These are phyloP conservation scores for Chalara sp. DNA, from an alignment of 2,329 filamentous ascomycete genomes.

Conservation along the genomic window DNA sequence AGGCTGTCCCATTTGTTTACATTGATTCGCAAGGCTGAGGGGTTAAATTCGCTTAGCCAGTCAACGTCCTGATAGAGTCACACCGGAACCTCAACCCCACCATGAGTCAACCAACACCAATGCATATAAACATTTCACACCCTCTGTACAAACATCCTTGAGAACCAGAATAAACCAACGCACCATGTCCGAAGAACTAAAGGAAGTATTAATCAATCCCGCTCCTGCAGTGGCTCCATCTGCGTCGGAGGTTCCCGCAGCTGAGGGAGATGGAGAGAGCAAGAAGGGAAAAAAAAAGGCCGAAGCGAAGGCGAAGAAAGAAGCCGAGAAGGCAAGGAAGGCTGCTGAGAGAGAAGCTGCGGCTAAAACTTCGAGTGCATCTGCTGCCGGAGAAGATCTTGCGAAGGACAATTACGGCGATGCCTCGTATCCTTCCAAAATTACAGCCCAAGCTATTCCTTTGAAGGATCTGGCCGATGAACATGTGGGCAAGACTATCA, in stretches of 20 bases:
- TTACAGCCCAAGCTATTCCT: slow-evolving; percentile 47
- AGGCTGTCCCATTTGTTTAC: no score
- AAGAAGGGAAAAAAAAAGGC: slow-evolving; percentile 84
- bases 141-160: no score
- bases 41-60: no score
- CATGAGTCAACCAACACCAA: no score
- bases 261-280: slow-evolving; percentile 32
- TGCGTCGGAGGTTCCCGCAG: slow-evolving; percentile 8
- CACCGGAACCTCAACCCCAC: no score
- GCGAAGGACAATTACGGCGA: slow-evolving; percentile 77
- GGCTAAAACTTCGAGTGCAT: slow-evolving; percentile 57
- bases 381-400: slow-evolving; percentile 55
- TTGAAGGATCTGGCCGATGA: slow-evolving; percentile 59
- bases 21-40: no score
- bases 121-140: no score
- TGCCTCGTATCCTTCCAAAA: slow-evolving; percentile 49
- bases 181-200: slow-evolving; percentile 12
- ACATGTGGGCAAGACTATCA: slow-evolving; percentile 63
- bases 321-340: slow-evolving; percentile 69
- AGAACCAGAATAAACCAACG: no score
- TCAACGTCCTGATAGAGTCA: no score
- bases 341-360: slow-evolving; percentile 70
- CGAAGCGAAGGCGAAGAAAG: slow-evolving; percentile 80
- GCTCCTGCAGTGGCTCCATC: slow-evolving; percentile 1
- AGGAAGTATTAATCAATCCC: slow-evolving; percentile 13